Evolutionary conservation across 148 eudicot genomes (phyloP).

Genomic region (Arctostaphylos glauca): DNA sequence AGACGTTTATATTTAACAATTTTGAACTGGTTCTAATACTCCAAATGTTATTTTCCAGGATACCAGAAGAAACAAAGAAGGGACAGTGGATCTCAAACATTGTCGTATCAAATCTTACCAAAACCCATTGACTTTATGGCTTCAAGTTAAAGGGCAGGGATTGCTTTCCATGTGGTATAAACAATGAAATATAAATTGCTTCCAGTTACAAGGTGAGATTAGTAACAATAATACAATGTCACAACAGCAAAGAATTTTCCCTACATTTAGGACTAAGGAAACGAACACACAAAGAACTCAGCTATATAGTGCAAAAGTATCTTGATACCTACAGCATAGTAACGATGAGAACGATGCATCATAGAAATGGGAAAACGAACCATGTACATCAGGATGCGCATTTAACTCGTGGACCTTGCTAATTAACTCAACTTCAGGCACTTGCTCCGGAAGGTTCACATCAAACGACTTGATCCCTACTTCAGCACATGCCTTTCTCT

Average conservation of each 20-base stretch:
- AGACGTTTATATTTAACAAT: not conserved
- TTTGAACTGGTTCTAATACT: not conserved
- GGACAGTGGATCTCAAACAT: not conserved
- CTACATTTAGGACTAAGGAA: not conserved
- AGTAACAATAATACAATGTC: not conserved
- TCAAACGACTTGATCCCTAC: slow-evolving; percentile 84
- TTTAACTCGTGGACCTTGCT: slow-evolving; percentile 83
- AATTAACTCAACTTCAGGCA: slow-evolving; percentile 68
- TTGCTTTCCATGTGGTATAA: not conserved
- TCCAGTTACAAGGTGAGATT: not conserved
- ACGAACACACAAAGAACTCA: not conserved
- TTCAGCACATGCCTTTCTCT: slow-evolving; percentile 95
- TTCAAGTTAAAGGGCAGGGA: not conserved
- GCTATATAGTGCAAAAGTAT: not conserved
- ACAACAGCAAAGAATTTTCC: not conserved
- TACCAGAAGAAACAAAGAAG: not conserved
- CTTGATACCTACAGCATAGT: not conserved
- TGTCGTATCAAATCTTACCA: not conserved
- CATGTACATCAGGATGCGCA: slow-evolving; percentile 85
- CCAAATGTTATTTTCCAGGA: not conserved
- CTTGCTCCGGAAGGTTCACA: slow-evolving; percentile 72
- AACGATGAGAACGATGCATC: not conserved
- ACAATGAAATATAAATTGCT: too few species aligned
- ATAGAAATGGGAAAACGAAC: slow-evolving; percentile 40
- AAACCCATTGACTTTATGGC: not conserved